Percentiles rank a stretch among this genome's conserved stretches.
Conservation (phyloP, 371 early-diverging fungal species). For the Blastocladiella emersonii region DNA sequence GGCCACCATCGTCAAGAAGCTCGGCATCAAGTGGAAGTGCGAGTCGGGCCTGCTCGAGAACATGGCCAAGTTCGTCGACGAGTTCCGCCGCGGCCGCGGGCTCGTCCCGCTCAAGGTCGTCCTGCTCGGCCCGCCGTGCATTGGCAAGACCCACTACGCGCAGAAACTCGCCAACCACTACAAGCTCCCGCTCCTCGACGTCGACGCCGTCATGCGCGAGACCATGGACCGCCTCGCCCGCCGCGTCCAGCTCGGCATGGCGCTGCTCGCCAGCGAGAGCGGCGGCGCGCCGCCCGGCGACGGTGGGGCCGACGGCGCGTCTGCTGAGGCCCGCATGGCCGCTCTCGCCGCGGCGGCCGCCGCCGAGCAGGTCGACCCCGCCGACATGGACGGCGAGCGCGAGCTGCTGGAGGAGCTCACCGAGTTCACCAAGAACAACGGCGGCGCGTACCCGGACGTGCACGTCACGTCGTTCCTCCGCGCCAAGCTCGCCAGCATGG, state of each 20-base stretch:
- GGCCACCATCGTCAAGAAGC: conserved; percentile 30
- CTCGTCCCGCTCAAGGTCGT: conserved; percentile 26
- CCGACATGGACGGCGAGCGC: conserved; percentile 13
- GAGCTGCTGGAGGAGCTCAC: conserved; percentile 14
- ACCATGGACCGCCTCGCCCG: conserved; percentile 22
- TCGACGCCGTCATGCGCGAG: conserved; percentile 25
- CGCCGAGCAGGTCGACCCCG: conserved; percentile 9
- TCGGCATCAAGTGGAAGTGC: conserved; percentile 36
- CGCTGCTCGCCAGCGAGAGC: conserved; percentile 8
- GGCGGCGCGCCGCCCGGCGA: conserved; percentile 16
- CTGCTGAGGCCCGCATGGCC: background rate
- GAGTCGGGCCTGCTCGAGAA: conserved; percentile 37
- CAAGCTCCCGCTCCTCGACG: conserved; percentile 27
- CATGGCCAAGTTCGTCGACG: conserved; percentile 24
- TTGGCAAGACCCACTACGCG: conserved; percentile 26
- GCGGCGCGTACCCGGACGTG: conserved; percentile 19
- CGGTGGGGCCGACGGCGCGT: too few relatives aligned
- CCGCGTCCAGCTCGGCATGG: background rate
- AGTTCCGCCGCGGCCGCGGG: conserved; percentile 35
- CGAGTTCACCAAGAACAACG: conserved; percentile 18
- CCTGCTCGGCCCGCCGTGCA: conserved; percentile 34
- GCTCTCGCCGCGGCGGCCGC: conserved; percentile 7
- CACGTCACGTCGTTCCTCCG: conserved; percentile 26
- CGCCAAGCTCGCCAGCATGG: conserved; percentile 29
- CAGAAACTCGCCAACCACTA: conserved; percentile 27